Conservation (phyloP, 768 basidiomycete genomes). For the Lentinula boryana region DNA sequence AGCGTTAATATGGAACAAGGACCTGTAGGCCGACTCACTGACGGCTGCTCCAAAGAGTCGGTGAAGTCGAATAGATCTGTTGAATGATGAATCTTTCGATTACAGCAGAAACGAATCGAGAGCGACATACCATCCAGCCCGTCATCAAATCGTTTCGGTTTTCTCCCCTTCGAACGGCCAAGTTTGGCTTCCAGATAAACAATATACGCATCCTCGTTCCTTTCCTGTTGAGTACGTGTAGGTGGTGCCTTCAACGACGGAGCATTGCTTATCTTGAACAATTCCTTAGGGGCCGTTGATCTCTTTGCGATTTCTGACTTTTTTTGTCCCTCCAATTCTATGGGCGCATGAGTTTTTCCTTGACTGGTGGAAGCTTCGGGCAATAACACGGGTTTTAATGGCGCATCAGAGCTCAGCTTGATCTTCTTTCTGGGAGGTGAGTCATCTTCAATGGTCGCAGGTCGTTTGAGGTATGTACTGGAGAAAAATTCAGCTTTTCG, state of each 20-base stretch:
- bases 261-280: background rate
- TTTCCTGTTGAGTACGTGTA: slow-evolving; percentile 34
- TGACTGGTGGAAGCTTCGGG: background rate
- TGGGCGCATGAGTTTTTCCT: background rate
- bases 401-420: slow-evolving; percentile 17
- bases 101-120: background rate
- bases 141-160: slow-evolving; percentile 54
- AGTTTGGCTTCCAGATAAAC: slow-evolving; percentile 76
- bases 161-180: slow-evolving; percentile 45
- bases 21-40: background rate
- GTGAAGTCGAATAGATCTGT: slow-evolving; percentile 54
- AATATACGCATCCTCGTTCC: slow-evolving; percentile 82
- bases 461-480: slow-evolving; percentile 25
- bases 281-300: slow-evolving; percentile 4
- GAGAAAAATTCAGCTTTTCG: slow-evolving; percentile 59
- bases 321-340: slow-evolving; percentile 8
- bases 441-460: slow-evolving; percentile 33
- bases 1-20: background rate
- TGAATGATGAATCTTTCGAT: background rate
- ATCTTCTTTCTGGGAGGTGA: slow-evolving; percentile 48
- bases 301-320: background rate
- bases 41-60: slow-evolving; percentile 24
- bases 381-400: background rate
- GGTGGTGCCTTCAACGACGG: background rate
- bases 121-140: slow-evolving; percentile 70